A percentile compares a stretch with the other conserved stretches of the same genome.
These are phyloP conservation scores for Sugiyamaella japonica DNA, from an alignment of 1,139 yeast species.

Conservation along the genomic window DNA sequence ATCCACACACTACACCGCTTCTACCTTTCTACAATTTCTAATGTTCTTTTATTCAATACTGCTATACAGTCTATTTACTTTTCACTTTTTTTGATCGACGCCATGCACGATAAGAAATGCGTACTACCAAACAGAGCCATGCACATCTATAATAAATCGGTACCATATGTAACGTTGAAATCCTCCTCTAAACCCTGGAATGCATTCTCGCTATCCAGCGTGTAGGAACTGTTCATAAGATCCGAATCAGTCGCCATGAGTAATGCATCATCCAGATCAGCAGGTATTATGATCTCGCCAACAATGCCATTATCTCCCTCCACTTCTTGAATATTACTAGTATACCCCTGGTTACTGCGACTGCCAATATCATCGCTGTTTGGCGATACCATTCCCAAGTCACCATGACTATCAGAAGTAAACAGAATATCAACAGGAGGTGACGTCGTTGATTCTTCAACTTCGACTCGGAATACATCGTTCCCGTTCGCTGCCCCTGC, in stretches of 20 bases:
- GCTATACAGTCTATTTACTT: neutral
- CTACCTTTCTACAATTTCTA: too few relatives aligned
- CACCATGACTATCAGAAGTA: neutral
- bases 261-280: slow-evolving; percentile 1
- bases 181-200: slow-evolving; percentile 2
- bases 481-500: neutral
- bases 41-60: neutral
- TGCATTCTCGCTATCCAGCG: neutral
- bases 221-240: neutral
- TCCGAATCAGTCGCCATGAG: neutral
- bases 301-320: neutral
- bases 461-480: neutral
- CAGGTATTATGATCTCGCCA: neutral
- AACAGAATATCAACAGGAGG: slow-evolving; percentile 3
- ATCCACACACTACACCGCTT: too few relatives aligned
- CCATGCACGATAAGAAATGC: slow-evolving; percentile 5
- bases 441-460: neutral
- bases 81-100: neutral
- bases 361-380: slow-evolving; percentile 8
- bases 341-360: neutral
- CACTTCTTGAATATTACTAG: neutral
- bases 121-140: neutral
- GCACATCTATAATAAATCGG: neutral
- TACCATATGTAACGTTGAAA: slow-evolving; percentile 11
- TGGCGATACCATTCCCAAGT: slow-evolving; percentile 10